Base-by-base conservation (phyloP, 2,329 filamentous ascomycete genomes). In the Periconia digitata region DNA sequence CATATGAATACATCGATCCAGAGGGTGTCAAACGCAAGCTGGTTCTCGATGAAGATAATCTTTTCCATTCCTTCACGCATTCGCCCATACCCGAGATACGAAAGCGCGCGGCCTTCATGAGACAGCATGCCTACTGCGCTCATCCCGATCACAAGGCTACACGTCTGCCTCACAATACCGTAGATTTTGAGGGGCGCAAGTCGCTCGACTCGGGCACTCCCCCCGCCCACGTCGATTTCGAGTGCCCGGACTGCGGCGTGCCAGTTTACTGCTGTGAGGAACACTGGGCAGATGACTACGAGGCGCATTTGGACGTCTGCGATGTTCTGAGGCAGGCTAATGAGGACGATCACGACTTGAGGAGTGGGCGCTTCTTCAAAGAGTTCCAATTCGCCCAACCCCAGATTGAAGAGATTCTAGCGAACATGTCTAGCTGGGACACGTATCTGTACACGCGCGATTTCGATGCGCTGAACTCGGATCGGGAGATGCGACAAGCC, bases 391-490 rank as follows among this genome's bases (percentile, higher is more conserved):
- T 96, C 66, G 91, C 94, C 0, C 89, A 87, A 13, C 80, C 86
- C 46, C 92, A 96, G 74, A 85, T 96, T 69, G 92, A 96, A 56
- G 92, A 96, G 70, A 89, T 91, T 27, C 80, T 94, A 57, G 84
- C 96, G 58, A 99, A 99, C 73, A 92, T 99, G 88, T 95, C 88
- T 37, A 99, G 95, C 71, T 99, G 94, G 94, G 94, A 99, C 72
- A 97, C 94, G 0, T 90, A 95, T 61, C 78, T 99, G 66, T 99
- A 96, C 69, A 95, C 91, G 3, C 82, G 94, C 63, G 87, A 95
- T 62, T 97, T 94, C 63, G 83, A 87, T 57, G 95, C 95, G 5
- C 85, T 99, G 66, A 91, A 99, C 69, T 85, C 91, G 53, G 92
- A 96, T 68, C 83, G 92, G 49, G 87, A 85, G 63, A 88, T 99